Conservation (phyloP, 176 grass and related monocot species). For the Eremochloa ophiuroides region DNA sequence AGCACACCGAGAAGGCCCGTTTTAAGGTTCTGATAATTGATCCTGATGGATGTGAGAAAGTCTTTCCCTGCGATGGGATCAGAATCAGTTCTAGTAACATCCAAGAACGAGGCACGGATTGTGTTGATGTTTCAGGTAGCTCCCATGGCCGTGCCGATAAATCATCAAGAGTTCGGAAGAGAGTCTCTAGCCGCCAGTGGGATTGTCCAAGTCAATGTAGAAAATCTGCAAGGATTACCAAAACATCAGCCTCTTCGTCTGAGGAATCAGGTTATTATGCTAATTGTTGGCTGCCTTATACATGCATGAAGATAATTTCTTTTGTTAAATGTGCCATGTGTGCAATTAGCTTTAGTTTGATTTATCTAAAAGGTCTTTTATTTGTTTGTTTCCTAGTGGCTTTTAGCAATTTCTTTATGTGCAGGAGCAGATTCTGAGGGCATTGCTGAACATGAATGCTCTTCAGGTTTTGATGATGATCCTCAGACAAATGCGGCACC, state of each 20-base stretch:
- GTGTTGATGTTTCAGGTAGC: neutral
- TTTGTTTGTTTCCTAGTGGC: neutral
- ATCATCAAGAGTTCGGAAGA: neutral
- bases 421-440: neutral
- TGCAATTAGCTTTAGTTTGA: neutral
- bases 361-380: neutral
- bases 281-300: neutral
- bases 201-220: neutral
- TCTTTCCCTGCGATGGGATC: neutral
- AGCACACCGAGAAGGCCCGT: neutral
- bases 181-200: neutral
- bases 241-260: neutral
- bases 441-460: neutral
- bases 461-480: neutral
- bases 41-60: slow-evolving; percentile 26
- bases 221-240: neutral
- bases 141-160: neutral
- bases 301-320: neutral
- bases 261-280: slow-evolving; percentile 28
- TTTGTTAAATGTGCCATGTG: neutral
- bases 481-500: neutral
- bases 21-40: slow-evolving; percentile 48
- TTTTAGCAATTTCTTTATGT: neutral
- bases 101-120: neutral
- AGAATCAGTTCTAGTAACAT: neutral